Conservation (phyloP, 2,329 filamentous ascomycete species). For the Sporothrix dimorphospora region DNA sequence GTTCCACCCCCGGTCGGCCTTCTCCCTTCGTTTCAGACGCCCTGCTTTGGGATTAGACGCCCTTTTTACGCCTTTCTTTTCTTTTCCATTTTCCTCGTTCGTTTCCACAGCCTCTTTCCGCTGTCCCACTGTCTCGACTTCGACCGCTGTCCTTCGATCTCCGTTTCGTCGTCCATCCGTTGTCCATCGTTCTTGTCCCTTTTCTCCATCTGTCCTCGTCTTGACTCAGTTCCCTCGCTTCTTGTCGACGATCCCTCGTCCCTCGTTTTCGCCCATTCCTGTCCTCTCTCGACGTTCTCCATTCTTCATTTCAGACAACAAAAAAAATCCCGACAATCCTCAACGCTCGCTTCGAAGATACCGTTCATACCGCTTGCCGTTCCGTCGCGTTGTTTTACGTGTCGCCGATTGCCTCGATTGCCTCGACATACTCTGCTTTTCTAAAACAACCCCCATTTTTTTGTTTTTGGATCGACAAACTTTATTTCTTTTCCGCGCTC, state of each 20-base stretch:
- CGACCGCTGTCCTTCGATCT: background rate
- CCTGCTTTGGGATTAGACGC: conserved; percentile 24
- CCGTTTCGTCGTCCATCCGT: too few relatives aligned
- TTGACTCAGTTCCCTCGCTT: background rate
- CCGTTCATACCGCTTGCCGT: background rate
- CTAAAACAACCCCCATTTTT: conserved; percentile 7
- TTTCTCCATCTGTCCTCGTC: background rate
- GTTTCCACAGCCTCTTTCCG: conserved; percentile 9
- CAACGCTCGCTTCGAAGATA: background rate
- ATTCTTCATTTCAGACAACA: conserved; percentile 19
- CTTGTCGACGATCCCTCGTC: background rate
- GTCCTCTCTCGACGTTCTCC: background rate
- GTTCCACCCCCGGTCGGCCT: conserved; percentile 5
- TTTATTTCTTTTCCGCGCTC: conserved; percentile 22
- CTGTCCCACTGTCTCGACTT: background rate
- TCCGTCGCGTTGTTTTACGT: background rate
- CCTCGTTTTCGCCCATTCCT: conserved; percentile 14
- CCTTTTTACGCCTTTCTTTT: conserved; percentile 2
- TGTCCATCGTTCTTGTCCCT: background rate
- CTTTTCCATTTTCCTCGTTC: background rate
- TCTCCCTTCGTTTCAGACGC: conserved; percentile 24
- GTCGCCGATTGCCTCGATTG: background rate
- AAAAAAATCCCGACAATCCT: background rate
- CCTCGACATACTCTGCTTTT: background rate
- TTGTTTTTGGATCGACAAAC: conserved; percentile 30